Evolutionary conservation across 2,329 filamentous ascomycete species (phyloP).

Genomic region (Laburnicola sp.): DNA sequence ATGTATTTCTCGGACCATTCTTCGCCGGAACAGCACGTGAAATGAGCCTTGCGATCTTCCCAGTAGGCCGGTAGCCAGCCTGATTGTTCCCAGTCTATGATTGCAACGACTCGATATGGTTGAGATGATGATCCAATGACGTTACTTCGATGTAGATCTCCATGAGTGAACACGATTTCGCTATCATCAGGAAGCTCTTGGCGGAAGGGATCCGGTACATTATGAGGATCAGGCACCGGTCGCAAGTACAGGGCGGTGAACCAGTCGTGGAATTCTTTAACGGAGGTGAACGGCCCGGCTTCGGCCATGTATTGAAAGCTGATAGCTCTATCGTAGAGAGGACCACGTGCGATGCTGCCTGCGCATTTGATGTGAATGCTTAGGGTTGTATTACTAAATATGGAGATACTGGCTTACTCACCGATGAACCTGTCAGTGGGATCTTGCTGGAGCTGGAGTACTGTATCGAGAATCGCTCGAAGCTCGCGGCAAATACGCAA

Average conservation of each 20-base stretch:
- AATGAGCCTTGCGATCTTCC: not conserved
- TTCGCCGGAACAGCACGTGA: too few relatives aligned
- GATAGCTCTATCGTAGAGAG: slow-evolving; percentile 15
- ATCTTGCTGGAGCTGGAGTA: slow-evolving; percentile 32
- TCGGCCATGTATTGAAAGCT: slow-evolving; percentile 14
- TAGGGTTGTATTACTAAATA: not conserved
- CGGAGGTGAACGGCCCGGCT: slow-evolving; percentile 35
- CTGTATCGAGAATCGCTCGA: slow-evolving; percentile 17
- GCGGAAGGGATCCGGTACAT: slow-evolving; percentile 30
- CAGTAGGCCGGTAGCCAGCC: not conserved
- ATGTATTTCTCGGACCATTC: too few relatives aligned
- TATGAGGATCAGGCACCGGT: slow-evolving; percentile 27
- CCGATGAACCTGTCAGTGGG: slow-evolving; percentile 32
- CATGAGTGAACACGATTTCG: slow-evolving; percentile 41
- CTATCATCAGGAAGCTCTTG: slow-evolving; percentile 35
- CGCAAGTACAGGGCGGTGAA: slow-evolving; percentile 24
- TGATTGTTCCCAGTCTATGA: not conserved
- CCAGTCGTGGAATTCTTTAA: slow-evolving; percentile 40
- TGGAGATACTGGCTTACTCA: slow-evolving; percentile 10
- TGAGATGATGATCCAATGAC: slow-evolving; percentile 30
- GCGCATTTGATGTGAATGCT: slow-evolving; percentile 7
- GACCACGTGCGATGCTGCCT: slow-evolving; percentile 13
- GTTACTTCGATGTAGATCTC: slow-evolving; percentile 42
- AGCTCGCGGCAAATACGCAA: slow-evolving; percentile 17
- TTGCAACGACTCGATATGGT: not conserved